These are phyloP conservation scores for Cutaneotrichosporon cyanovorans DNA, from an alignment of 1,284 basidiomycete species.

Conservation along the genomic window DNA sequence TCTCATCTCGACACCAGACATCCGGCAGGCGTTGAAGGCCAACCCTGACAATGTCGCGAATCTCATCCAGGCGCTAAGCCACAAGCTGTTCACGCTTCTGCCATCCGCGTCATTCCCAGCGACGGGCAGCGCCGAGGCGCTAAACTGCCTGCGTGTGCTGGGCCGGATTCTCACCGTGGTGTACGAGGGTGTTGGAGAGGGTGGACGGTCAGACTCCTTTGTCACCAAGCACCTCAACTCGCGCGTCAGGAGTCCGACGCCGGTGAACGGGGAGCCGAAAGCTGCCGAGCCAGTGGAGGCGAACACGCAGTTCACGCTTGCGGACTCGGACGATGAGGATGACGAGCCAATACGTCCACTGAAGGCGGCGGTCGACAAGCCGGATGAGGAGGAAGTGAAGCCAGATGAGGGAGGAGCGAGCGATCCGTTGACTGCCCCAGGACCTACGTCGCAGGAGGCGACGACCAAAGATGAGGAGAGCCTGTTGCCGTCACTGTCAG, in stretches of 20 bases:
- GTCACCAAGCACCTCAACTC: constrained; percentile 7
- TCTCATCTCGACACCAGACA: constrained; percentile 75
- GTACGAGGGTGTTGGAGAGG: constrained; percentile 66
- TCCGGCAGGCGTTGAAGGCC: constrained; percentile 68
- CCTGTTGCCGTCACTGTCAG: constrained; percentile 61
- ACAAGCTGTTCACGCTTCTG: constrained; percentile 69
- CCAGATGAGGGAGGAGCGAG: constrained; percentile 53
- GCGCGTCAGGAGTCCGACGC: neutral
- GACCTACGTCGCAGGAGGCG: constrained; percentile 17
- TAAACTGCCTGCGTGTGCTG: constrained; percentile 80
- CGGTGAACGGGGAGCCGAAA: too few species aligned
- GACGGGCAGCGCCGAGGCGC: constrained; percentile 59
- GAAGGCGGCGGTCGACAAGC: constrained; percentile 28
- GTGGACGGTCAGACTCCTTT: constrained; percentile 6
- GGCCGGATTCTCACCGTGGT: constrained; percentile 78
- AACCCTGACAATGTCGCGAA: constrained; percentile 78
- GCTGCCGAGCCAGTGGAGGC: neutral
- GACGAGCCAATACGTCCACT: constrained; percentile 24
- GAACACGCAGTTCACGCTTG: constrained; percentile 51
- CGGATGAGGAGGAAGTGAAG: constrained; percentile 53
- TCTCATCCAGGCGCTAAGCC: constrained; percentile 64
- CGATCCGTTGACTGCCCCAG: constrained; percentile 16
- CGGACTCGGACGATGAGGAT: constrained; percentile 58
- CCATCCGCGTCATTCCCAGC: constrained; percentile 73
- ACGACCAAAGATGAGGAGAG: constrained; percentile 37